Evolutionary conservation across 2,329 filamentous ascomycete species (phyloP).

Genomic region (Tolypocladium sp.): DNA sequence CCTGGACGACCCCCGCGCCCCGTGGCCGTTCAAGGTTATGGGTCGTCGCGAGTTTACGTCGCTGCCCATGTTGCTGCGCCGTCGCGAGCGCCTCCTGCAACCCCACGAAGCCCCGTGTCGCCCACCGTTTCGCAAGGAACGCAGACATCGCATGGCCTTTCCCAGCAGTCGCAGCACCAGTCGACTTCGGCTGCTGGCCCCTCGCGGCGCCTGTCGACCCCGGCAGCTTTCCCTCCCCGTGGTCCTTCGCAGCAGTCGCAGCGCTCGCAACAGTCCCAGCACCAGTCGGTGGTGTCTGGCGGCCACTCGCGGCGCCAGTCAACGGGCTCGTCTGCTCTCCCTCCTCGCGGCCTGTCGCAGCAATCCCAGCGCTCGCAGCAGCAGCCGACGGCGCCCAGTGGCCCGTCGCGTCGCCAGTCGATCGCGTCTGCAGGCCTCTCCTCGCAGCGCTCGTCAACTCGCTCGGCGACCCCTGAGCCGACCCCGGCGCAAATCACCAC

Average conservation of each 20-base stretch:
- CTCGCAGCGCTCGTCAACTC: conserved; percentile 6
- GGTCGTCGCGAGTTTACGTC: background rate
- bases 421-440: background rate
- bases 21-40: no score
- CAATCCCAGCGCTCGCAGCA: background rate
- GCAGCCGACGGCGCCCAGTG: background rate
- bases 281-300: background rate
- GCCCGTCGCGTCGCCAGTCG: background rate
- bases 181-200: background rate
- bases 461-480: conserved; percentile 5
- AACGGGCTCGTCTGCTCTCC: background rate
- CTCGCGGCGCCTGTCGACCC: background rate
- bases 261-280: background rate
- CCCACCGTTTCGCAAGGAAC: background rate
- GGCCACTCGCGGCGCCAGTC: background rate
- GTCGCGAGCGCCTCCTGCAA: background rate
- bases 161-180: background rate
- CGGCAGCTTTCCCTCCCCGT: background rate
- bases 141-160: background rate
- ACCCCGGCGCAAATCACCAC: conserved; percentile 24
- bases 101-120: background rate
- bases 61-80: background rate
- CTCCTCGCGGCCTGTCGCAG: background rate
- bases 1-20: background rate
- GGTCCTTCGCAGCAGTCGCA: background rate